Percentiles rank a stretch among this genome's conserved stretches.
Conservation (phyloP, 1,139 yeast species). For the Protomyces arabidopsidicola region DNA sequence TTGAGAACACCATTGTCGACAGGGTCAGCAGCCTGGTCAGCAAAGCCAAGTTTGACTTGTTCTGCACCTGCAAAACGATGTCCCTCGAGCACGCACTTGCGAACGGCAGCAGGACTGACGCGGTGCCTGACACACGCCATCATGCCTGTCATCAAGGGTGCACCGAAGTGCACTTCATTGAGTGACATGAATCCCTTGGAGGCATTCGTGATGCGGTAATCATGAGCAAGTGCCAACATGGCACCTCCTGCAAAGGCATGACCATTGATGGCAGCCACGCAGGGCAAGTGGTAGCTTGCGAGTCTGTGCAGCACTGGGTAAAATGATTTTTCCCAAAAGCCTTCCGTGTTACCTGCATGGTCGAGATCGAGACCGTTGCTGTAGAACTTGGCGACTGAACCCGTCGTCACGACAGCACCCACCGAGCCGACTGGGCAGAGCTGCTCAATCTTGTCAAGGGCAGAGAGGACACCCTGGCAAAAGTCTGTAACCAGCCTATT, state of each 20-base stretch:
- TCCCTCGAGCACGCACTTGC: slow-evolving; percentile 9
- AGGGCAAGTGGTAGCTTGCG: slow-evolving; percentile 43
- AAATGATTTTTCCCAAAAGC: slow-evolving; percentile 39
- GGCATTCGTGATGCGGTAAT: slow-evolving; percentile 43
- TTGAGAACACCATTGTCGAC: slow-evolving; percentile 3
- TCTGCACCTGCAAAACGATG: slow-evolving; percentile 9
- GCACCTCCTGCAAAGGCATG: slow-evolving; percentile 46
- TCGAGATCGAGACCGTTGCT: slow-evolving; percentile 44
- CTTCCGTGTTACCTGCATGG: slow-evolving; percentile 38
- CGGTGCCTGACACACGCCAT: background rate
- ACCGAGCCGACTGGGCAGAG: slow-evolving; percentile 32
- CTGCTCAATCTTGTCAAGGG: slow-evolving; percentile 37
- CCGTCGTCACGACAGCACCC: slow-evolving; percentile 41
- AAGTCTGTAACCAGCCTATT: slow-evolving; percentile 40
- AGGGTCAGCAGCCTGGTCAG: slow-evolving; percentile 3
- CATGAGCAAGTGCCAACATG: slow-evolving; percentile 42
- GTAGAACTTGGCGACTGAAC: slow-evolving; percentile 41
- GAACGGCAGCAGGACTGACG: background rate
- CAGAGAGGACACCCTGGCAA: slow-evolving; percentile 39
- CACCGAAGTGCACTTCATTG: slow-evolving; percentile 43
- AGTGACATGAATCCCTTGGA: slow-evolving; percentile 41
- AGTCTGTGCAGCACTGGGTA: slow-evolving; percentile 39
- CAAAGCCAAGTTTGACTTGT: slow-evolving; percentile 1
- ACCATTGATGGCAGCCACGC: slow-evolving; percentile 42
- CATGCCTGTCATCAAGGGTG: slow-evolving; percentile 8